Evolutionary conservation across 2,329 filamentous ascomycete genomes (phyloP).

Genomic region (Botrytis hyacinthi): DNA sequence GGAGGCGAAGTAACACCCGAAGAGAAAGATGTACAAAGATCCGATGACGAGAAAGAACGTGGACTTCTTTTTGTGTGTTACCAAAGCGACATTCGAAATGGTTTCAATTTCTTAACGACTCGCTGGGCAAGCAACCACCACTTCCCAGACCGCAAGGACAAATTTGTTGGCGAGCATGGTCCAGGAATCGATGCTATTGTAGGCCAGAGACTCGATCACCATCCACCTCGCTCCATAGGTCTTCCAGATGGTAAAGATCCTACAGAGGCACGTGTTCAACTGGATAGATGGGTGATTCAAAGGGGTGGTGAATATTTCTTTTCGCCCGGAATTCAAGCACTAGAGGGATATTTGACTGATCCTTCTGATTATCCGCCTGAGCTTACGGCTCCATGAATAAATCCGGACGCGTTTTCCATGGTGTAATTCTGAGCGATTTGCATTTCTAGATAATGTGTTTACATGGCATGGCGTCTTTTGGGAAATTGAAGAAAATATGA

Average conservation of each 20-base stretch:
- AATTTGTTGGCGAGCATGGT: constrained; percentile 22
- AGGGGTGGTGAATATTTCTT: constrained; percentile 49
- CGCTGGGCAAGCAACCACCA: constrained; percentile 30
- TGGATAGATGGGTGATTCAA: constrained; percentile 42
- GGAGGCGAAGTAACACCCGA: constrained; percentile 41
- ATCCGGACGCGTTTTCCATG: too few relatives aligned
- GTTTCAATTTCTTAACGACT: constrained; percentile 36
- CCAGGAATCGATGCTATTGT: constrained; percentile 43
- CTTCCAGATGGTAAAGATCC: constrained; percentile 29
- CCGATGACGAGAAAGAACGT: constrained; percentile 37
- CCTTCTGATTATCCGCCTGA: constrained; percentile 3
- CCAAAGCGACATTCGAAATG: constrained; percentile 44
- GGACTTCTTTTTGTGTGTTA: constrained; percentile 48
- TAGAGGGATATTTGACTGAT: constrained; percentile 25
- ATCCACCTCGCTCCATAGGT: constrained; percentile 29
- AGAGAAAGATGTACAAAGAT: constrained; percentile 36
- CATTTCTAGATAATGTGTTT: neutral
- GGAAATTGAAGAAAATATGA: neutral
- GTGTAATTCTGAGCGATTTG: neutral
- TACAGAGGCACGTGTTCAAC: constrained; percentile 30
- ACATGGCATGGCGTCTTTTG: neutral
- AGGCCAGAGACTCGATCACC: constrained; percentile 33
- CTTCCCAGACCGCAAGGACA: constrained; percentile 28
- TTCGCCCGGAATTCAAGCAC: constrained; percentile 42
- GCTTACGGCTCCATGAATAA: neutral